Evolutionary conservation across 2,329 filamentous ascomycete species (phyloP).

Genomic region (Aulographum hederae): DNA sequence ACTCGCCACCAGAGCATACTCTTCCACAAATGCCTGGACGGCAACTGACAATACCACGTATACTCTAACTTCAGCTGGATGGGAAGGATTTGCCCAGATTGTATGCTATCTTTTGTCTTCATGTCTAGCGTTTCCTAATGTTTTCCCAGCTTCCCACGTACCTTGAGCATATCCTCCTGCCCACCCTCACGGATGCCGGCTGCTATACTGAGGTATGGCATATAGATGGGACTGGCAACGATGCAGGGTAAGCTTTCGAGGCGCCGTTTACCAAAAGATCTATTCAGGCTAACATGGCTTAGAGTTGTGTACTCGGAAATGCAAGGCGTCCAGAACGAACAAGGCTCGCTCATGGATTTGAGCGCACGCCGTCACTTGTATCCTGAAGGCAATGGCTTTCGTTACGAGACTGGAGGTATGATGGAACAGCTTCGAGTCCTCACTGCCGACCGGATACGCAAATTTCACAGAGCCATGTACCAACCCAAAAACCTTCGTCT

Average conservation of each 20-base stretch:
- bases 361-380: constrained; percentile 66
- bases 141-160: constrained; percentile 73
- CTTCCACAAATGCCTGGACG: constrained; percentile 91
- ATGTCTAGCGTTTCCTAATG: constrained; percentile 1
- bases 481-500: constrained; percentile 90
- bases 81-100: constrained; percentile 92
- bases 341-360: constrained; percentile 74
- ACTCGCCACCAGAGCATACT: constrained; percentile 82
- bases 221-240: constrained; percentile 79
- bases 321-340: constrained; percentile 82
- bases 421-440: constrained; percentile 77
- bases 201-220: constrained; percentile 96
- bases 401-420: constrained; percentile 97
- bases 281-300: too few relatives aligned
- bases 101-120: too few relatives aligned
- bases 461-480: constrained; percentile 93
- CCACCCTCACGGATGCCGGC: constrained; percentile 78
- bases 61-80: constrained; percentile 84
- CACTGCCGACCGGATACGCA: constrained; percentile 77
- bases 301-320: constrained; percentile 97
- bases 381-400: constrained; percentile 75
- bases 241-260: constrained; percentile 60
- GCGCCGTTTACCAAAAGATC: constrained; percentile 6
- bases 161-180: constrained; percentile 80
- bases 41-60: constrained; percentile 94